Conservation (phyloP, 208 protist species). For the Blechomonas ayalai region DNA sequence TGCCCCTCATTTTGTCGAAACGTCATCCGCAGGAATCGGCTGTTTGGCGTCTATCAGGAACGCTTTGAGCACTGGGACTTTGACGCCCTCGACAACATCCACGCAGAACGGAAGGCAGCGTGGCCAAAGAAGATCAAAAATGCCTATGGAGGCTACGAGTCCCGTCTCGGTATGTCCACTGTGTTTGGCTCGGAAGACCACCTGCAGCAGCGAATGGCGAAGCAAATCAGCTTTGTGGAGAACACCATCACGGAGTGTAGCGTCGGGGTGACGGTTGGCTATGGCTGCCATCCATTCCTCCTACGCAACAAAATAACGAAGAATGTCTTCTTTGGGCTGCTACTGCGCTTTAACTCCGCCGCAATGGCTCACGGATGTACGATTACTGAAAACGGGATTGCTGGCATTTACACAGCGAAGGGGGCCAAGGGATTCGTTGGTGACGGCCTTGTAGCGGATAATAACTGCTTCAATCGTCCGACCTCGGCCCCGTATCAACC, state of each 20-base stretch:
- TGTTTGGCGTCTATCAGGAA: constrained; percentile 82
- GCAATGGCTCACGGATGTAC: constrained; percentile 49
- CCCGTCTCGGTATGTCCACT: constrained; percentile 46
- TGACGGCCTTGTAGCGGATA: constrained; percentile 26
- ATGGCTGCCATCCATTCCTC: constrained; percentile 69
- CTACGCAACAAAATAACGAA: constrained; percentile 49
- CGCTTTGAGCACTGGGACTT: constrained; percentile 63
- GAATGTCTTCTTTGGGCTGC: constrained; percentile 82
- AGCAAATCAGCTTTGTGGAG: constrained; percentile 64
- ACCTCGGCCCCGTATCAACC: constrained; percentile 20
- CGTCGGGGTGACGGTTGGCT: constrained; percentile 63
- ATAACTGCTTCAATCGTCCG: constrained; percentile 69
- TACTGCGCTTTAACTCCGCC: constrained; percentile 58
- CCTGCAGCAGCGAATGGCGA: constrained; percentile 34
- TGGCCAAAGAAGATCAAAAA: constrained; percentile 18
- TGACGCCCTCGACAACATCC: constrained; percentile 8
- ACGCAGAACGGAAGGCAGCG: background rate
- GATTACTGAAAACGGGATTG: constrained; percentile 62
- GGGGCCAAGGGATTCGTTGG: constrained; percentile 57
- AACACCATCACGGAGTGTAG: constrained; percentile 67
- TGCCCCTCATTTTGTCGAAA: constrained; percentile 58
- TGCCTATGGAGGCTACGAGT: constrained; percentile 47
- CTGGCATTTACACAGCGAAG: constrained; percentile 62
- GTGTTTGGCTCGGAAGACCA: constrained; percentile 31
- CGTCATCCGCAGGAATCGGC: constrained; percentile 53